Evolutionary conservation across 176 grass and related monocot species (phyloP).

Genomic region (Alloteropsis semialata): DNA sequence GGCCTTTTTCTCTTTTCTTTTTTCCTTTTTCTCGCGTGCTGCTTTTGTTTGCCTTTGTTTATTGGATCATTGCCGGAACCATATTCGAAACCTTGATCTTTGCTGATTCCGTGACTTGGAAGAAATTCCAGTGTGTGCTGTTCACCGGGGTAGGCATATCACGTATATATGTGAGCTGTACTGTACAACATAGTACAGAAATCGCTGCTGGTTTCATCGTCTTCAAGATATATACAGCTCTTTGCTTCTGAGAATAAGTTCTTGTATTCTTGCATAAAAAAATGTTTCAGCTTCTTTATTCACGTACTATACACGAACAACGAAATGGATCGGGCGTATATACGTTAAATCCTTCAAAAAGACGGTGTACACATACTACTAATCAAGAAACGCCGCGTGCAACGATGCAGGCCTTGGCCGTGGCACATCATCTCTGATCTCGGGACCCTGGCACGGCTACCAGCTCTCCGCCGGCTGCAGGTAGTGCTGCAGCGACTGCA

Average conservation of each 20-base stretch:
- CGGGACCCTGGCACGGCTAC: conserved; percentile 26
- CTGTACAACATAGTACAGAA: background rate
- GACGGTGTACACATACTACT: background rate
- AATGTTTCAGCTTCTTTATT: conserved; percentile 13
- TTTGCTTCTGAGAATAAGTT: background rate
- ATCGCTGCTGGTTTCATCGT: background rate
- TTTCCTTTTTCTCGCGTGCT: background rate
- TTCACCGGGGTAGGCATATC: too few relatives aligned
- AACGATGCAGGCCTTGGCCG: background rate
- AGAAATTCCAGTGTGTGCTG: background rate
- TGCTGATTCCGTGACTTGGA: background rate
- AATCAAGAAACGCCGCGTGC: background rate
- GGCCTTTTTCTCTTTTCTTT: background rate
- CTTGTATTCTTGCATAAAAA: background rate
- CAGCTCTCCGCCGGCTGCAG: conserved; percentile 52
- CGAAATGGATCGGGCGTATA: background rate
- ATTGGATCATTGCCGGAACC: background rate
- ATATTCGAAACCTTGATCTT: background rate
- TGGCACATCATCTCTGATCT: background rate
- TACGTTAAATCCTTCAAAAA: conserved; percentile 16
- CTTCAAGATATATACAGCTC: too few relatives aligned
- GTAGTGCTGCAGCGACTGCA: conserved; percentile 59
- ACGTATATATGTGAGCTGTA: too few relatives aligned
- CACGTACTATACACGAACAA: background rate
- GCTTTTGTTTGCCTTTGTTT: background rate